Percentiles rank a stretch among this genome's conserved stretches.
Evolutionary conservation across 306 rosid species (phyloP).

Genomic region (Castanospermum australe): DNA sequence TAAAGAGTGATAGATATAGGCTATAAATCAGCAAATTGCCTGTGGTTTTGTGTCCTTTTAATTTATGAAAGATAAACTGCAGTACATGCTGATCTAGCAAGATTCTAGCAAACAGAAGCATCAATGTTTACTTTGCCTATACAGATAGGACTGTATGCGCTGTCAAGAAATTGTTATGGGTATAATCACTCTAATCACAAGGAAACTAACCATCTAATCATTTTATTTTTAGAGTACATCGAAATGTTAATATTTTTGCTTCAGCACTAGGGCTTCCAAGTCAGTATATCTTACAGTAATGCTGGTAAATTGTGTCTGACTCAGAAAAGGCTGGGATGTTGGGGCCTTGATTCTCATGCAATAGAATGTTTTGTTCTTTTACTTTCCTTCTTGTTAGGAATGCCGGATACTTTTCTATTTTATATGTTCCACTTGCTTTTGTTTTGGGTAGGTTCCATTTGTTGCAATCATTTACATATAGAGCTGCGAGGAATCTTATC

Average conservation of each 20-base stretch:
- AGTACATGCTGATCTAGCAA: background rate
- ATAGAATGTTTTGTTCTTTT: too few relatives aligned
- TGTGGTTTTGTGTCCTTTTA: background rate
- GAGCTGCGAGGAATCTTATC: too few relatives aligned
- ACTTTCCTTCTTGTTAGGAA: too few relatives aligned
- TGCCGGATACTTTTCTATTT: too few relatives aligned
- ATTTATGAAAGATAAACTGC: constrained; percentile 8
- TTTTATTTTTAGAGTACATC: too few relatives aligned
- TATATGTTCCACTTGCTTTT: too few relatives aligned
- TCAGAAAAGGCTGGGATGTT: too few relatives aligned
- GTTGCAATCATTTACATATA: too few relatives aligned
- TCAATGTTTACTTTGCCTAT: constrained; percentile 2
- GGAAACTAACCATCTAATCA: too few relatives aligned
- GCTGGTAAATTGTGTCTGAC: background rate
- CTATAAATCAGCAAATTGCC: constrained; percentile 9
- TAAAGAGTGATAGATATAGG: constrained; percentile 15
- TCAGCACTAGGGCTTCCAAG: background rate
- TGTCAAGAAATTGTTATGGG: constrained; percentile 17
- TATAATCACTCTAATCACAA: constrained; percentile 9
- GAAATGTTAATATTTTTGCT: background rate
- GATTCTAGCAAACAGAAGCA: constrained; percentile 13
- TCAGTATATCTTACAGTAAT: background rate
- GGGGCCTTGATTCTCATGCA: too few relatives aligned
- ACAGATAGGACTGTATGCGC: background rate
- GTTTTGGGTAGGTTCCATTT: too few relatives aligned